These are phyloP conservation scores for Rhizopus sp. DNA, from an alignment of 371 early-diverging fungal species.

Conservation along the genomic window DNA sequence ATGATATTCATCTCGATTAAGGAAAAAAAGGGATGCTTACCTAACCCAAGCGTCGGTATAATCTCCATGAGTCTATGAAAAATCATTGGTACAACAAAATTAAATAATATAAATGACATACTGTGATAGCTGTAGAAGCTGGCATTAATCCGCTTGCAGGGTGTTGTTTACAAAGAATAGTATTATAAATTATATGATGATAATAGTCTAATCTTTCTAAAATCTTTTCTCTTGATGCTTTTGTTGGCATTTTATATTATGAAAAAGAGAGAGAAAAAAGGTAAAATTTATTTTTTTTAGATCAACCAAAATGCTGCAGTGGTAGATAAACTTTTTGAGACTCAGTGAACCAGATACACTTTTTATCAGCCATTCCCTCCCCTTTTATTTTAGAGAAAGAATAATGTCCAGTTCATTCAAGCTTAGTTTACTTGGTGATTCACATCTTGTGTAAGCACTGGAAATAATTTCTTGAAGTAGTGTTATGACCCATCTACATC, in stretches of 20 bases:
- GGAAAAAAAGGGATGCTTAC: constrained; percentile 39
- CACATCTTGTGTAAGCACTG: constrained; percentile 43
- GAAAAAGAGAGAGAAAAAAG: constrained; percentile 1
- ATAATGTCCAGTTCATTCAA: constrained; percentile 23
- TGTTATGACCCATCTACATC: constrained; percentile 46
- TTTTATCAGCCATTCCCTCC: not conserved
- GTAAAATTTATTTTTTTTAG: not conserved
- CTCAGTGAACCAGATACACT: too few species aligned
- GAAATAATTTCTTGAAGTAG: constrained; percentile 61
- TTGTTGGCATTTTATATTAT: constrained; percentile 5
- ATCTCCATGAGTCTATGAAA: constrained; percentile 66
- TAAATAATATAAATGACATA: constrained; percentile 14
- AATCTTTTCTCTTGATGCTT: constrained; percentile 8
- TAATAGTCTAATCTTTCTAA: constrained; percentile 71
- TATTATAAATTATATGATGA: constrained; percentile 69
- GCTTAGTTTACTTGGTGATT: constrained; percentile 12
- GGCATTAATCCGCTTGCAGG: constrained; percentile 85
- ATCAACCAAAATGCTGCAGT: not conserved
- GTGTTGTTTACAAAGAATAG: constrained; percentile 79
- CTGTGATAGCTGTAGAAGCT: constrained; percentile 85
- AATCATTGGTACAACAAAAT: not conserved
- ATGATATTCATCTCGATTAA: not conserved
- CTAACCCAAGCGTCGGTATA: constrained; percentile 92
- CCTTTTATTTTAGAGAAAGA: constrained; percentile 6
- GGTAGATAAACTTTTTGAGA: constrained; percentile 1